Base-by-base conservation (phyloP, 495 filamentous ascomycete genomes). In the Halenospora varia region DNA sequence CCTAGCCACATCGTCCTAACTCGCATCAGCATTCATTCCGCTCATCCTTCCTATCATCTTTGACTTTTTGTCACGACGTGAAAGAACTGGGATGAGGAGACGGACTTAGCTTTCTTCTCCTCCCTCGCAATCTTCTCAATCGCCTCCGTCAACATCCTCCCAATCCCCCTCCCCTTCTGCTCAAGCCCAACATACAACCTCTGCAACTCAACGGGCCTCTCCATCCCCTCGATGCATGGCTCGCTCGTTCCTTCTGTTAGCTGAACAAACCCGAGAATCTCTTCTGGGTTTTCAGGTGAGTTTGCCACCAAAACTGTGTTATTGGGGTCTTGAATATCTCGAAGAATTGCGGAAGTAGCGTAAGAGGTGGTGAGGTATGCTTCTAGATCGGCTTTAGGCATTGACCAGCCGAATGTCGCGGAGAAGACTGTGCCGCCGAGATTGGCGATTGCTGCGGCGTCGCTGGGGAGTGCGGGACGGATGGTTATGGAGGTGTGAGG, bases 361-460 rank as follows among this genome's bases (percentile, higher is more conserved):
- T 73, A 74, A 1, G 65, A 62, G 17, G 29, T 45, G 2, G 51
- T 48, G 3, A 77, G 60, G 55, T 68, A 77, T n/a, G 29, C 25
- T 20, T 64, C 63, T 0, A 77, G 57, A 41, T 77, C 70, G 3
- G 56, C 23, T 2, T 59, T 50, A 0, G 70, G 61, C 6, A 75
- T 54, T 0, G 69, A 70, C 52, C 64, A 64, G 0, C 71, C 74
- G 57, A 75, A 77, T 10, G 68, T 59, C 10, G 62, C 54, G 41
- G 65, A 63, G 62, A 74, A 77, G 13, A 66, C 64, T 40, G 53
- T 55, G 22, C 64, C 35, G 57, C 73, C 74, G 25, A 77, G 65
- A 10, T 46, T 54, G 9, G 68, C 61, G 44, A 76, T 71, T 29
- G 63, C 59, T 1, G 61, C 48, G 0, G 67, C 70, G 20, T 76